A percentile compares a stretch with the other conserved stretches of the same genome.
These are phyloP conservation scores for Vitis labrusca DNA, from an alignment of 164 flowering plant genomes.

Conservation along the genomic window DNA sequence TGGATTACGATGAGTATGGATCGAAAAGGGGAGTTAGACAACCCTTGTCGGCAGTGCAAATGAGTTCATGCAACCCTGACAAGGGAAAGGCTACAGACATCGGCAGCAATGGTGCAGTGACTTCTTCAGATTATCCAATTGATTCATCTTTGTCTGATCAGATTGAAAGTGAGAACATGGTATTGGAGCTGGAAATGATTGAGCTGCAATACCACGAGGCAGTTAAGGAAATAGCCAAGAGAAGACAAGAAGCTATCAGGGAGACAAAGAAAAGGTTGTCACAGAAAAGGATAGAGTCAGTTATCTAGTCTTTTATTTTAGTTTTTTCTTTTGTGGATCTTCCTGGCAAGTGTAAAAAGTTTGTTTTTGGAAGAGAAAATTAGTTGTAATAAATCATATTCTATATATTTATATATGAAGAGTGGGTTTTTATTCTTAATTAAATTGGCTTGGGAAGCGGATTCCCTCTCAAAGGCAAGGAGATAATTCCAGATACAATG, in stretches of 20 bases:
- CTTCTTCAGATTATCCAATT: conserved; percentile 18
- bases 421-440: no score
- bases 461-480: no score
- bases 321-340: no score
- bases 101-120: not conserved
- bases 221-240: conserved; percentile 42
- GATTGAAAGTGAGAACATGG: conserved; percentile 35
- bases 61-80: conserved; percentile 1
- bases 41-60: conserved; percentile 10
- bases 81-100: conserved; percentile 5
- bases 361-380: no score
- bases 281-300: conserved; percentile 29
- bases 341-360: no score
- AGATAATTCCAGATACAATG: no score
- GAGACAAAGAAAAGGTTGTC: conserved; percentile 44
- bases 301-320: conserved; percentile 8
- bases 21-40: conserved; percentile 11
- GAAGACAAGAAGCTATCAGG: conserved; percentile 47
- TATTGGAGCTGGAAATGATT: conserved; percentile 48
- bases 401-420: no score
- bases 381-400: no score
- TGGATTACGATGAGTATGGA: conserved; percentile 16
- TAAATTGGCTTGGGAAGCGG: no score
- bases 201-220: conserved; percentile 51
- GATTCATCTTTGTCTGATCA: conserved; percentile 25